phyloP scores from a whole-genome alignment of 2,329 filamentous ascomycete genomes.

The Sclerotinia nivalis region DNA sequence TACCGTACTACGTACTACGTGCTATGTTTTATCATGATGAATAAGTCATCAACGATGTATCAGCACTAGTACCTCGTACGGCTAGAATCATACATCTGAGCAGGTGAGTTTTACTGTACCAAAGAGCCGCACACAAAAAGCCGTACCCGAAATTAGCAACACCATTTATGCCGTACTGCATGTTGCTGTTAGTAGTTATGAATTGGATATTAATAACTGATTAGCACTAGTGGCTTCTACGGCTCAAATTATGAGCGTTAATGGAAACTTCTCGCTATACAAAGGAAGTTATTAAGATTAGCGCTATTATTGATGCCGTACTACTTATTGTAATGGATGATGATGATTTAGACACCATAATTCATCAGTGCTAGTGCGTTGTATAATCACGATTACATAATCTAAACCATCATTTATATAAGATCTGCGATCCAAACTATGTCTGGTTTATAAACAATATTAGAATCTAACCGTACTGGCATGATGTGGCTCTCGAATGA shows the following conservation, averaged over 20 bases:
- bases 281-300: not conserved
- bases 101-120: not conserved
- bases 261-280: rapidly evolving
- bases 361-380: not conserved
- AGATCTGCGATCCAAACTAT: not conserved
- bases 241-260: not conserved
- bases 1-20: too few relatives aligned
- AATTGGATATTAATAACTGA: not conserved
- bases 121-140: too few relatives aligned
- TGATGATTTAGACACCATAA: not conserved
- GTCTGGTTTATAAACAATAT: not conserved
- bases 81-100: not conserved
- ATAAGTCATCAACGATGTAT: too few relatives aligned
- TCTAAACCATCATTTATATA: not conserved
- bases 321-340: too few relatives aligned
- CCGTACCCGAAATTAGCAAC: not conserved
- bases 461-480: not conserved
- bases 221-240: not conserved
- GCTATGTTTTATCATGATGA: too few relatives aligned
- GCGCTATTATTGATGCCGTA: too few relatives aligned
- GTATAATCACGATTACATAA: not conserved
- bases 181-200: not conserved
- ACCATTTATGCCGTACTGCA: not conserved
- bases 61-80: not conserved
- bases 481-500: too few relatives aligned